Evolutionary conservation across 225 moss, liverwort and hornwort genomes (phyloP), one percentile per base, ranked within the genome.

Genomic region (Sphagnum contortum): DNA sequence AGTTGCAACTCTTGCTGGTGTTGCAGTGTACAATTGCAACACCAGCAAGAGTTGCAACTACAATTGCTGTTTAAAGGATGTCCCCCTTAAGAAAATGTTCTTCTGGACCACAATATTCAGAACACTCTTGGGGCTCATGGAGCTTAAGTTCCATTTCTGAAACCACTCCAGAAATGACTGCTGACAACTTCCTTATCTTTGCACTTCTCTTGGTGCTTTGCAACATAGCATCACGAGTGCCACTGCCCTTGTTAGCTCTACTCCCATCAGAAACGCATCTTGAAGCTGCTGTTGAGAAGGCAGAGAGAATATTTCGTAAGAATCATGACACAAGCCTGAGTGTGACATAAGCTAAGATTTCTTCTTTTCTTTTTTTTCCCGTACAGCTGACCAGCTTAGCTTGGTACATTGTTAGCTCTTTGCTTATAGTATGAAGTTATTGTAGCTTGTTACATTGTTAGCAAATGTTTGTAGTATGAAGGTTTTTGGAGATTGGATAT

Each of bases 101-200:
- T 85, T 96, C 55, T 92, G 95, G 95, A 88, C 87, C 68, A 96
- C 95, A 61, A 76, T 77, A 14, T 59, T 88, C 3, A 92, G 90
- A 67, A 74, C 84, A 8, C 5, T 75, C 47, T 71, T 96, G 65
- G 92, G 95, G 65, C 74, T 87, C 11, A 85, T n/a, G n/a, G n/a
- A n/a, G n/a, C n/a, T n/a, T n/a, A n/a, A n/a, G n/a, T 48, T 57
- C 4, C 60, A 47, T 57, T 52, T n/a, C n/a, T n/a, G n/a, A n/a
- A n/a, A n/a, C n/a, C n/a, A n/a, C n/a, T n/a, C n/a, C n/a, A 92
- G 86, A 82, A 60, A 80, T 86, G 50, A 86, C 83, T 29, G 75
- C 82, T 48, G 65, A 79, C 12, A 80, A 79, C 64, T 86, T 74
- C 12, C 59, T 73, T 59, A 75, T 72, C 57, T 66, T 86, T 70